A percentile compares a stretch with the other conserved stretches of the same genome.
Evolutionary conservation across 2,329 filamentous ascomycete genomes (phyloP).

Genomic region (Xylariaceae sp.): DNA sequence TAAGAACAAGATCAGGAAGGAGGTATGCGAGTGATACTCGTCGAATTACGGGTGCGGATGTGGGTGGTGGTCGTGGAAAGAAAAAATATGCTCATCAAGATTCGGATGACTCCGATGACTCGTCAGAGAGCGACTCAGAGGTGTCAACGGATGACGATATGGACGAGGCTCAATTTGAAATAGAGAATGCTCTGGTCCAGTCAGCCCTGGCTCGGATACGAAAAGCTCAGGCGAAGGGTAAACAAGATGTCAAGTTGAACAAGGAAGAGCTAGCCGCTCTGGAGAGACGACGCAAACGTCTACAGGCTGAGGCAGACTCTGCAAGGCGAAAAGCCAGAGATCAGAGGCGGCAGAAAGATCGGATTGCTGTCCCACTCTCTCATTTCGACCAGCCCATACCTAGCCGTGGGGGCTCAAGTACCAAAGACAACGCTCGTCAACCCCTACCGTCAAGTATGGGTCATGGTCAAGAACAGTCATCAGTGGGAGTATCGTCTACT

Average conservation of each 20-base stretch:
- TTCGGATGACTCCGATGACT: constrained; percentile 45
- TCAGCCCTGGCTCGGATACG: constrained; percentile 75
- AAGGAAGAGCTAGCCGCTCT: constrained; percentile 76
- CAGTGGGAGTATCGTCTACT: constrained; percentile 49
- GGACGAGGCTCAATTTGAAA: constrained; percentile 51
- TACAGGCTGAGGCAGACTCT: constrained; percentile 45
- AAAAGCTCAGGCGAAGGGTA: constrained; percentile 69
- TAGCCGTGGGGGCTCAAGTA: constrained; percentile 31
- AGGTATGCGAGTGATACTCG: constrained; percentile 56
- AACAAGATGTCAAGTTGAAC: constrained; percentile 72
- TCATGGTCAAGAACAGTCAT: constrained; percentile 38
- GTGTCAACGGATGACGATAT: constrained; percentile 45
- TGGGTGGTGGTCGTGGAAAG: constrained; percentile 42
- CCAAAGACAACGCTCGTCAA: constrained; percentile 35
- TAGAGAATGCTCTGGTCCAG: constrained; percentile 71
- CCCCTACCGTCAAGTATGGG: constrained; percentile 36
- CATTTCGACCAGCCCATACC: constrained; percentile 43
- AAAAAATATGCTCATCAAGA: constrained; percentile 35
- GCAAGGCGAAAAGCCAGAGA: constrained; percentile 37
- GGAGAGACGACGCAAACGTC: constrained; percentile 60
- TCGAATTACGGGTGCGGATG: constrained; percentile 55
- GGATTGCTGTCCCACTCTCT: constrained; percentile 49
- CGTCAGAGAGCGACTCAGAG: constrained; percentile 46
- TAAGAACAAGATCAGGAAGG: constrained; percentile 39
- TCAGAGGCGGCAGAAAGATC: constrained; percentile 38